Evolutionary conservation across 176 grass and related monocot species (phyloP), one percentile per base, ranked within the genome.

Genomic region (Triticum urartu): DNA sequence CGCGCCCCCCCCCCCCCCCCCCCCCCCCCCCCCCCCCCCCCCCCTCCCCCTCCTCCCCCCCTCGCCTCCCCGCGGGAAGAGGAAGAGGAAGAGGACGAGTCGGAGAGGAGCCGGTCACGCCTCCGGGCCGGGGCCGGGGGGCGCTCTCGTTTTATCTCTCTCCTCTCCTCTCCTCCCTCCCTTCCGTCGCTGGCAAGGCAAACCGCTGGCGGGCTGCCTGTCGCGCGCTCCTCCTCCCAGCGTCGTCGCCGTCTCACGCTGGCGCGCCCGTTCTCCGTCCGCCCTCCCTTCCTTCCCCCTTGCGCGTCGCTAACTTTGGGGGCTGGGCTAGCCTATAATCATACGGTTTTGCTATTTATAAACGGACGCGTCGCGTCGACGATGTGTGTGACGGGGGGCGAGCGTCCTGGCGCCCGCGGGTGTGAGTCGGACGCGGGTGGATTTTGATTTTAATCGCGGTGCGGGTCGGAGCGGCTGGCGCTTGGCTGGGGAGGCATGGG

Each of bases 271-370:
- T 33, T 18, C 13, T 68, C 30, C 25, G 63, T 14, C 26, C 6
- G 1, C 22, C 21, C 40, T 47, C 1, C 43, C 42, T 43, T 43
- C 39, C 28, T 30, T 30, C 28, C 28, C 21, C n/a, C 5, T 21
- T 39, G 21, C 21, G 47, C 47, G 24, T 11, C 11, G 48, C 71
- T 11, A 63, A 63, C 28, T 83, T 83, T 88, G 30, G 70, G 71
- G 58, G 82, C 11, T 2, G 5, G 50, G 50, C 28, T 48, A 14
- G 45, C 12, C 45, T 59, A 59, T 11, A 70, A 68, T 81, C 15
- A 81, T 38, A 45, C 62, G 77, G 9, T 6, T 45, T 79, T 7
- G 26, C 78, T 50, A 77, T 63, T 86, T 89, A 86, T 86, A 82
- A 86, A 80, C 34, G 34, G 34, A 35, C 75, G 73, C 35, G 76